Percentiles rank a stretch among this genome's conserved stretches.
These are phyloP conservation scores for Tolypocladium album DNA, from an alignment of 2,329 filamentous ascomycete species.

Conservation along the genomic window DNA sequence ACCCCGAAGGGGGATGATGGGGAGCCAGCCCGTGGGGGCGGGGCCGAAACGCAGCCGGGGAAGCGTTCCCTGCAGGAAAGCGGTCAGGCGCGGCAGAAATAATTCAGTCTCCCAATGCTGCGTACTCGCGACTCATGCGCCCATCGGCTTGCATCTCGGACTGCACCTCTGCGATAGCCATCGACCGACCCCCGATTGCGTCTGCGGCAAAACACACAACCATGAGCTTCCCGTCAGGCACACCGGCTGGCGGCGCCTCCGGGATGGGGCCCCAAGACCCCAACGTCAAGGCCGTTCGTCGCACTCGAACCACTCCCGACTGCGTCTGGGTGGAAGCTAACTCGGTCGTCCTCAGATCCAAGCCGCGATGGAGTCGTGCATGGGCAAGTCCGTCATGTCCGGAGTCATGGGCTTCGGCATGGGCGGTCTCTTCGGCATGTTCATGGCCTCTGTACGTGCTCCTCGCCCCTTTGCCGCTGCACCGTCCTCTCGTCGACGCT, in stretches of 20 bases:
- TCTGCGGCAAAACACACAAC: not conserved
- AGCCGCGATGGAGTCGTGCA: slow-evolving; percentile 82
- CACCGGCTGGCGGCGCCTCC: slow-evolving; percentile 11
- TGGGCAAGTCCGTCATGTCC: slow-evolving; percentile 77
- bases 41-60: not conserved
- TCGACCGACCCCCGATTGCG: not conserved
- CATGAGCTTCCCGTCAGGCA: slow-evolving; percentile 30
- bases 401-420: slow-evolving; percentile 92
- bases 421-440: slow-evolving; percentile 87
- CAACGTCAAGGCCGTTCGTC: slow-evolving; percentile 34
- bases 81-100: slow-evolving; percentile 31
- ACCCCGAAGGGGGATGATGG: not conserved
- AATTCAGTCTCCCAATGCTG: slow-evolving; percentile 12
- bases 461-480: not conserved
- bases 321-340: not conserved
- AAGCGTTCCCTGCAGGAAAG: slow-evolving; percentile 7
- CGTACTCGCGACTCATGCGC: slow-evolving; percentile 3
- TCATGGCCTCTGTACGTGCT: slow-evolving; percentile 81
- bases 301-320: not conserved
- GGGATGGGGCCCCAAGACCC: slow-evolving; percentile 32
- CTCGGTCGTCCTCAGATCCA: slow-evolving; percentile 50
- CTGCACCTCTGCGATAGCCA: not conserved
- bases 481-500: too few relatives aligned
- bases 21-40: not conserved
- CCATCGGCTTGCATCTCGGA: not conserved